Conservation (phyloP, 352 stramenopile species). For the Pilasporangium apinafurcum region DNA sequence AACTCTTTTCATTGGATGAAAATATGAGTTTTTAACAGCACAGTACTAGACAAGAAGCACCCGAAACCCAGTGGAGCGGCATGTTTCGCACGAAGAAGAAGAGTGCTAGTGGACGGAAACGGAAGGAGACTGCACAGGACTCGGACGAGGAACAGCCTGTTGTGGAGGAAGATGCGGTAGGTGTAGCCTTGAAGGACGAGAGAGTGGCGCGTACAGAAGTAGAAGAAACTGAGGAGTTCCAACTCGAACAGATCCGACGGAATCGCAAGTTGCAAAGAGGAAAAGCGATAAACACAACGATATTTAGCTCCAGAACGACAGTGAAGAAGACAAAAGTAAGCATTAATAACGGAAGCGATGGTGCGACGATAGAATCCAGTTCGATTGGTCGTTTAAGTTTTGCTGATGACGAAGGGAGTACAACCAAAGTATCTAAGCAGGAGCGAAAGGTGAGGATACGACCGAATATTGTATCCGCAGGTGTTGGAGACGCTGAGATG, state of each 20-base stretch:
- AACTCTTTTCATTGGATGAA: no score
- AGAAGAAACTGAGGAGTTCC: slow-evolving; percentile 7
- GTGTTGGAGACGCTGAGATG: slow-evolving; percentile 13
- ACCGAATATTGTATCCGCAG: slow-evolving; percentile 37
- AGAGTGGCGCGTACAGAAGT: background rate
- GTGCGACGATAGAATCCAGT: background rate
- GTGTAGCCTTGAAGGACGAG: background rate
- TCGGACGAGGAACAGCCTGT: slow-evolving; percentile 6
- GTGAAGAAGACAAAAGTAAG: background rate
- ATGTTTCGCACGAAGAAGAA: slow-evolving; percentile 42
- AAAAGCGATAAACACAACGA: slow-evolving; percentile 20
- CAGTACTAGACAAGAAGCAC: no score
- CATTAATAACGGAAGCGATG: background rate
- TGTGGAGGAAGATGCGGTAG: background rate
- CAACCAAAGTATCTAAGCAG: slow-evolving; percentile 5
- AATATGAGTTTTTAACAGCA: no score
- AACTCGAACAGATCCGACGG: slow-evolving; percentile 33
- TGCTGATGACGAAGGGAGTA: slow-evolving; percentile 18
- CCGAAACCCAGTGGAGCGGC: background rate
- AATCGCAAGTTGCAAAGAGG: slow-evolving; percentile 10
- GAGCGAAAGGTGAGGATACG: slow-evolving; percentile 43
- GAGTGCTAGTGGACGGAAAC: slow-evolving; percentile 13
- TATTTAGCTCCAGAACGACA: slow-evolving; percentile 28
- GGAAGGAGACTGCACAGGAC: slow-evolving; percentile 16
- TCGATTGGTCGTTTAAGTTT: slow-evolving; percentile 42